Percentiles rank a stretch among this genome's conserved stretches.
These are phyloP conservation scores for Triadica sebifera DNA, from an alignment of 345 rosid genomes.

Conservation along the genomic window DNA sequence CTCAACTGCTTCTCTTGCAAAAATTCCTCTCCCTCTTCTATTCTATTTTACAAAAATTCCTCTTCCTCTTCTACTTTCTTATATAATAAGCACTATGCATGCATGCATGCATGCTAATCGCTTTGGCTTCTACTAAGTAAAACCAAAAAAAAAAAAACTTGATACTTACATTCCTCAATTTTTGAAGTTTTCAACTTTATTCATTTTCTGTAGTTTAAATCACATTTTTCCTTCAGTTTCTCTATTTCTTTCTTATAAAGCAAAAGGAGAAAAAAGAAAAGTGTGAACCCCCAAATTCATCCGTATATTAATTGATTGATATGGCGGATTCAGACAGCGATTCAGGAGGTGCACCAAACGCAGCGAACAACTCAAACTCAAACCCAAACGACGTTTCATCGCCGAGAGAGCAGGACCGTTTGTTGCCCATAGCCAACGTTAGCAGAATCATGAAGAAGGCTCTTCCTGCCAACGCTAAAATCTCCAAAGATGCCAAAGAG, in stretches of 20 bases:
- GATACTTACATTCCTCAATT: no score
- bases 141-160: no score
- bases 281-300: no score
- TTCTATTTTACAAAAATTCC: background rate
- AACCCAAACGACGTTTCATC: conserved; percentile 7
- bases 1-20: background rate
- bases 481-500: conserved; percentile 29
- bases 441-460: conserved; percentile 30
- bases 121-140: no score
- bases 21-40: background rate
- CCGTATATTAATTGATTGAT: no score
- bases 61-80: background rate
- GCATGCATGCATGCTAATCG: no score
- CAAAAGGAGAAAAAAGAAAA: no score
- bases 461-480: conserved; percentile 24
- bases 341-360: conserved; percentile 12
- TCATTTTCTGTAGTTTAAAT: no score
- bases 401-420: conserved; percentile 21
- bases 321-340: conserved; percentile 30
- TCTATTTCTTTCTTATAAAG: background rate
- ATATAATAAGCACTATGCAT: no score
- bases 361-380: background rate
- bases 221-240: background rate
- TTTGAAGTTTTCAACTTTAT: no score
- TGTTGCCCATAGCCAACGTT: conserved; percentile 25